Conservation (phyloP, 768 basidiomycete species). For the Mycena olivaceomarginata region DNA sequence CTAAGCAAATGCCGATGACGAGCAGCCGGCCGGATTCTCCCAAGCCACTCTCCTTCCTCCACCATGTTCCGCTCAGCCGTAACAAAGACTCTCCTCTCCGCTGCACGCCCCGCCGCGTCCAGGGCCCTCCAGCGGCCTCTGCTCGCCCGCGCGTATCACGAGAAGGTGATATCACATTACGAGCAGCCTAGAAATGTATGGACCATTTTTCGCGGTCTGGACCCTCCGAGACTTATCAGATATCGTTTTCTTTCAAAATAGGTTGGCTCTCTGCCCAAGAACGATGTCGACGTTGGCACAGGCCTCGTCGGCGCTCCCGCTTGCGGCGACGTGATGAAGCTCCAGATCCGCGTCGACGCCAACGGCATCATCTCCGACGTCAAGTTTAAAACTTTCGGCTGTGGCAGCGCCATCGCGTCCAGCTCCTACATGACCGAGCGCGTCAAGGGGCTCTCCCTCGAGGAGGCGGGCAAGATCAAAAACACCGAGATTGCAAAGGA, state of each 20-base stretch:
- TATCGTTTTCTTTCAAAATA: slow-evolving; percentile 64
- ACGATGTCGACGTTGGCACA: slow-evolving; percentile 94
- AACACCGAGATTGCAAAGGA: slow-evolving; percentile 99
- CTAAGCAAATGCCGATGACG: not conserved
- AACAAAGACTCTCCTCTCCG: slow-evolving; percentile 68
- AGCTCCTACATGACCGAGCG: slow-evolving; percentile 99
- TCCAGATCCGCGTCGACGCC: slow-evolving; percentile 98
- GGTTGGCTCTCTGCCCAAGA: slow-evolving; percentile 98
- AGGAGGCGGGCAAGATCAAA: slow-evolving; percentile 96
- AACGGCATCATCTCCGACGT: slow-evolving; percentile 97
- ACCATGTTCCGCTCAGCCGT: slow-evolving; percentile 84
- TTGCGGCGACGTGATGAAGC: slow-evolving; percentile 99
- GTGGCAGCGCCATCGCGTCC: slow-evolving; percentile 98
- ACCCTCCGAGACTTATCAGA: slow-evolving; percentile 71
- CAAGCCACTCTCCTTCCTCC: slow-evolving; percentile 50
- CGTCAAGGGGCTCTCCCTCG: slow-evolving; percentile 94
- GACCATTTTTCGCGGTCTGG: slow-evolving; percentile 60
- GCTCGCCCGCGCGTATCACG: slow-evolving; percentile 87
- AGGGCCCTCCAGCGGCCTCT: slow-evolving; percentile 68
- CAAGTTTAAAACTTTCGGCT: slow-evolving; percentile 99
- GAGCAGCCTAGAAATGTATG: slow-evolving; percentile 97
- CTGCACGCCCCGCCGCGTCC: slow-evolving; percentile 64
- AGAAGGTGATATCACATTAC: slow-evolving; percentile 98
- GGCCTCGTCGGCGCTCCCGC: slow-evolving; percentile 98
- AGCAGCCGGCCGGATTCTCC: slow-evolving; percentile 27